Base-by-base conservation (phyloP, 371 early-diverging fungal genomes). In the Lichtheimia corymbifera region DNA sequence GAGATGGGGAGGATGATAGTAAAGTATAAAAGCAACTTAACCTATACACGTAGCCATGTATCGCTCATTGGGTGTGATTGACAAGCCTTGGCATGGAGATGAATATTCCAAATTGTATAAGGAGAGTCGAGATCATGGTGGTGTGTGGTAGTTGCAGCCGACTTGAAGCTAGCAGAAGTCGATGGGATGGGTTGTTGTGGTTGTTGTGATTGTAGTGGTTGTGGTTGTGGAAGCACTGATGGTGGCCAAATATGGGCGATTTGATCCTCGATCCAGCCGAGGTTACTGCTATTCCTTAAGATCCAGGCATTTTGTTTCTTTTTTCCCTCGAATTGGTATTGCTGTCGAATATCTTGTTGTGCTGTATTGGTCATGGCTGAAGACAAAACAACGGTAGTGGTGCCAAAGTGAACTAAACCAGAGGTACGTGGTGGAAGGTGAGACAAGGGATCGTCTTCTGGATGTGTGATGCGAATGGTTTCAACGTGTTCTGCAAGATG, bases 391-490 rank as follows among this genome's bases (percentile, higher is more conserved):
- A 73, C 60, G 0, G 73, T 71, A 5, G 65, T 64, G 11, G 60
- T 54, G n/a, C 76, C 72, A 14, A 61, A 27, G 56, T 77, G 77
- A 18, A 71, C 50, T 14, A 77, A 35, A 11, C 77, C 77, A 42
- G 67, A 61, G 13, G 77, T 77, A 7, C 73, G 42, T 25, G 77
- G 77, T 4, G 77, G 77, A 50, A 73, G 54, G 22, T 73, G 73
- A 1, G 73, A 71, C 64, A 68, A 64, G 0, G 69, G 15, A 28
- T 41, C 43, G 47, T 68, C 73, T 17, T 50, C 53, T 2, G 58
- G 63, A 57, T 69, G 53, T 4, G 66, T 71, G 6, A 76, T 56
- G n/a, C 74, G 73, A 60, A 71, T 77, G 0, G 72, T 71, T 28
- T 73, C 63, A 5, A 73, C 66, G 11, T 47, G 47, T 14, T 63